Evolutionary conservation across 176 grass and related monocot species (phyloP), one percentile per base, ranked within the genome.

Genomic region (Pontederia paniculata): DNA sequence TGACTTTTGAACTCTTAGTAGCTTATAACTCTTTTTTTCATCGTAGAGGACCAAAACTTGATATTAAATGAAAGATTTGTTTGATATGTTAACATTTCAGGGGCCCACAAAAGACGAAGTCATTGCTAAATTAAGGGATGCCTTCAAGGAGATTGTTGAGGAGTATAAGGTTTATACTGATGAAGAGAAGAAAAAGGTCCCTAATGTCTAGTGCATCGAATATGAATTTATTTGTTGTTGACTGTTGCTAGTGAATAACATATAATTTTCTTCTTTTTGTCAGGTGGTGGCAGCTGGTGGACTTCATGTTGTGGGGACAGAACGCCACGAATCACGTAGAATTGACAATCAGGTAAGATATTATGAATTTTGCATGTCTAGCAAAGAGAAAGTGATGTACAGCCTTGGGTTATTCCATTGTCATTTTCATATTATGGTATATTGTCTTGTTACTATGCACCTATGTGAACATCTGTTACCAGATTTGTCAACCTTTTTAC

Each of bases 291-390:
- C 77, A 21, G 80, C 82, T 74, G 91, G 91, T 71, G 91, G 91
- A 54, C 86, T 96, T 70, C 91, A 96, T 61, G 91, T 96, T 45
- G 82, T 87, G 48, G 91, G 91, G 17, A 84, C 91, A 71, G 91
- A 96, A 78, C 86, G 91, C 9, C 91, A 96, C 16, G 91, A 96
- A 77, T 96, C 91, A 15, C 91, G 91, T 42, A 80, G 91, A 80
- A 96, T 96, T 65, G 91, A 96, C 65, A 96, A 96, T 83, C 91
- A 96, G 77, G 91, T 89, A 84, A 73, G 52, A 60, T 55, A 12
- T 23, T 21, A 25, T 42, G 52, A 8, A 66, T 58, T 63, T 10
- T 72, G 45, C 55, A 28, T 9, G 23, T 62, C 9, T 72, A 56
- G 62, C 25, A 45, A 44, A 60, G 11, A 47, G 21, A 57, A 23